phyloP scores from a whole-genome alignment of 148 eudicot species.

The Persicaria maculosa region DNA sequence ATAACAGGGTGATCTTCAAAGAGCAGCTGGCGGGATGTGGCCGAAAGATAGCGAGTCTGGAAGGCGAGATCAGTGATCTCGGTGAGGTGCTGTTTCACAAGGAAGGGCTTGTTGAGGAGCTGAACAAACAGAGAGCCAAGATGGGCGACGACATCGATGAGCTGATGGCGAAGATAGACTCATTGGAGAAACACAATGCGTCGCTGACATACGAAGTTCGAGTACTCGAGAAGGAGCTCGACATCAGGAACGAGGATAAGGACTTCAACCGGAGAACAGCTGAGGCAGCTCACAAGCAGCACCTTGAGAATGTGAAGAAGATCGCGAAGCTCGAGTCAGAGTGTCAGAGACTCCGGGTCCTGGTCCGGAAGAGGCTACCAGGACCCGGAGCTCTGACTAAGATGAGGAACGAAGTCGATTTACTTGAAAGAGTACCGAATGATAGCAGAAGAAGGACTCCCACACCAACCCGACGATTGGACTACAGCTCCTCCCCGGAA shows the following conservation, averaged over 20 bases:
- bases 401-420: conserved; percentile 78
- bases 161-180: conserved; percentile 38
- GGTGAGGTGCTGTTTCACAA: conserved; percentile 40
- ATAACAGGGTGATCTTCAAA: conserved; percentile 29
- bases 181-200: conserved; percentile 61
- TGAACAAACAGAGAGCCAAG: conserved; percentile 30
- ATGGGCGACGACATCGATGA: conserved; percentile 41
- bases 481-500: conserved; percentile 18
- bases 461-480: background rate
- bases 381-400: conserved; percentile 82
- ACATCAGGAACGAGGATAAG: conserved; percentile 78
- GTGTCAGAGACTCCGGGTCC: conserved; percentile 74
- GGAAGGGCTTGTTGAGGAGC: conserved; percentile 57
- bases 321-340: conserved; percentile 78
- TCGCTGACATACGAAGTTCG: conserved; percentile 74
- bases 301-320: conserved; percentile 69
- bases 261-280: conserved; percentile 65
- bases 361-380: conserved; percentile 73
- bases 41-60: conserved; percentile 31
- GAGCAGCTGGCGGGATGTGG: conserved; percentile 42
- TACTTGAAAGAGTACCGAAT: conserved; percentile 34
- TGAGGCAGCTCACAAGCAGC: conserved; percentile 63
- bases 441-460: conserved; percentile 22
- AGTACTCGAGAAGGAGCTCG: conserved; percentile 79
- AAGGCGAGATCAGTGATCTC: conserved; percentile 54